phyloP scores from a whole-genome alignment of 2,329 filamentous ascomycete species.

The Fusarium piperis region DNA sequence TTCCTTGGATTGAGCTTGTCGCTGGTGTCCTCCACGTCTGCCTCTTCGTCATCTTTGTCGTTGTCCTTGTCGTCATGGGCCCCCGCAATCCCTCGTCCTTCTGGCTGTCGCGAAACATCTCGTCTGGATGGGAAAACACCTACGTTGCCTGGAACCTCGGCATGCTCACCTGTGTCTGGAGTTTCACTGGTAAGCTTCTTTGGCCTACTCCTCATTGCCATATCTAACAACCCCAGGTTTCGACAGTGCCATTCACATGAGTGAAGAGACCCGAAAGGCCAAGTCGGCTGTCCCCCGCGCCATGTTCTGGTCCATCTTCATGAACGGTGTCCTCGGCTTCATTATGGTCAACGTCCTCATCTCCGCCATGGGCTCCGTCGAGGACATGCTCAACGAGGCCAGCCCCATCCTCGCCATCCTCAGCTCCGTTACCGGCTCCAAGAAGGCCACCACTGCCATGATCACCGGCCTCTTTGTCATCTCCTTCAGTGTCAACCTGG shows the following conservation, averaged over 20 bases:
- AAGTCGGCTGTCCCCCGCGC: constrained; percentile 39
- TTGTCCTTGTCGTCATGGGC: constrained; percentile 39
- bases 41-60: constrained; percentile 37
- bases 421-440: constrained; percentile 28
- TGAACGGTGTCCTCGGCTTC: constrained; percentile 40
- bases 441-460: constrained; percentile 36
- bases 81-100: constrained; percentile 33
- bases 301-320: constrained; percentile 44
- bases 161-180: constrained; percentile 41
- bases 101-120: constrained; percentile 34
- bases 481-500: constrained; percentile 39
- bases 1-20: constrained; percentile 39
- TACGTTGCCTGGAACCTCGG: constrained; percentile 39
- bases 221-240: constrained; percentile 18
- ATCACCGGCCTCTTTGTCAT: constrained; percentile 38
- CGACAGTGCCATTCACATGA: constrained; percentile 41
- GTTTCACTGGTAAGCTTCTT: constrained; percentile 32
- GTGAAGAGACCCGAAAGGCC: constrained; percentile 38
- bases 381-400: constrained; percentile 34
- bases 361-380: constrained; percentile 39
- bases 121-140: constrained; percentile 37
- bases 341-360: constrained; percentile 42
- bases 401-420: constrained; percentile 40
- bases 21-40: constrained; percentile 38
- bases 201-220: accelerated